Evolutionary conservation across 2,329 filamentous ascomycete genomes (phyloP), one percentile per base, ranked within the genome.

Genomic region (Celoporthe dispersa): DNA sequence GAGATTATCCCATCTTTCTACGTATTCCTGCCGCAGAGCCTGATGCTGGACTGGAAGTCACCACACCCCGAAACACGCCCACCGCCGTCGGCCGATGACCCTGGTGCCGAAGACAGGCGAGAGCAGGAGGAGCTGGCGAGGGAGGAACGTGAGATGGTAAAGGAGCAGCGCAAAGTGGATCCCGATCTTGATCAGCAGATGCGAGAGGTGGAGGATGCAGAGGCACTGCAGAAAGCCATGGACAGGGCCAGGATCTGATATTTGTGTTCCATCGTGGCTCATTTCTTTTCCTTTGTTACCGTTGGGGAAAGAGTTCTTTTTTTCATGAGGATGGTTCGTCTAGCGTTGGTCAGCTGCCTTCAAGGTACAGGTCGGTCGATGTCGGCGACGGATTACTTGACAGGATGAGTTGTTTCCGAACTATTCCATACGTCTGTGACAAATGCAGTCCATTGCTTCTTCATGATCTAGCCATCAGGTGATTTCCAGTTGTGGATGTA

Each of bases 21-120:
- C 76, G 86, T 83, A 0, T 88, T 88, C 69, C 80, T 94, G 35
- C 85, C 87, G 0, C 93, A 94, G 77, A 87, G 91, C 73, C 81
- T 92, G 73, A 92, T 94, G 90, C 75, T 84, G 31, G 79, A 84
- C 25, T 94, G 87, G 85, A 92, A 89, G 77, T 80, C 86, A 33
- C 90, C 90, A 0, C 76, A 76, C 2, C 74, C 74, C 0, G 81
- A 81, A 37, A 79, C 84, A 19, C 82, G 85, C 0, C 82, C 83
- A 3, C 80, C 83, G 2, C 84, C 81, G 3, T 87, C 84, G 1
- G 78, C 84, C 2, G 74, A 82, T 14, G 74, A 84, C 64, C 78
- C 75, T 2, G 76, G 77, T 19, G 75, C 74, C 16, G 78, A 79
- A 48, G 78, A 81, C 41, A 72, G 73, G 14, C 44, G n/a, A 6